A percentile compares a stretch with the other conserved stretches of the same genome.
These are phyloP conservation scores for Malassezia caprae DNA, from an alignment of 1,284 basidiomycete species.

Conservation along the genomic window DNA sequence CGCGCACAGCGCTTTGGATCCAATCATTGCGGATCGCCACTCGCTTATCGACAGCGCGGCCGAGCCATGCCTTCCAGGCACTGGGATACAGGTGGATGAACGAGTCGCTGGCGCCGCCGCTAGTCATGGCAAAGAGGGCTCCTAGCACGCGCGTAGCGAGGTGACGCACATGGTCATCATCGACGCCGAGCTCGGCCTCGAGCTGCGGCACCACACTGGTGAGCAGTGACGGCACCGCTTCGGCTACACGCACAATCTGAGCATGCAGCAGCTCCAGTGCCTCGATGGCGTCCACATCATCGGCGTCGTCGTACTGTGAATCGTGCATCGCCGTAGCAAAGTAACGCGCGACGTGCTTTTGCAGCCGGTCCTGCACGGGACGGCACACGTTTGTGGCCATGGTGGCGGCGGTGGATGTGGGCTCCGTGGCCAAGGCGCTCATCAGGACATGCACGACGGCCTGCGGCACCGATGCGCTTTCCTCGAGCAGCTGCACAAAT, in stretches of 20 bases:
- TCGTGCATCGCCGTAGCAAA: constrained; percentile 45
- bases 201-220: constrained; percentile 85
- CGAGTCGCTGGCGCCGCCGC: constrained; percentile 18
- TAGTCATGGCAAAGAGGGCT: constrained; percentile 63
- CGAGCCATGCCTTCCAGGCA: constrained; percentile 78
- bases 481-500: constrained; percentile 77
- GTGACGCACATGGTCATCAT: constrained; percentile 62
- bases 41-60: constrained; percentile 67
- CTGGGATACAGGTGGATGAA: constrained; percentile 68
- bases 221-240: constrained; percentile 67
- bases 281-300: constrained; percentile 27
- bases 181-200: constrained; percentile 75
- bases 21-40: constrained; percentile 65
- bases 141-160: constrained; percentile 76
- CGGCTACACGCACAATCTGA: constrained; percentile 73
- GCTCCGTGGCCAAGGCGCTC: constrained; percentile 69
- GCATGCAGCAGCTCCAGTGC: constrained; percentile 59
- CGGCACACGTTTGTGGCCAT: constrained; percentile 84
- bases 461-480: constrained; percentile 62
- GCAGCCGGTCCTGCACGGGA: constrained; percentile 69
- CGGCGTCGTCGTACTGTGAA: constrained; percentile 34
- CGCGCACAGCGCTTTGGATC: constrained; percentile 58
- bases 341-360: constrained; percentile 69
- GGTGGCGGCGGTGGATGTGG: constrained; percentile 55
- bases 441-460: constrained; percentile 73